These are phyloP conservation scores for Theileria annulata DNA, from an alignment of 169 alveolate species.

Conservation along the genomic window DNA sequence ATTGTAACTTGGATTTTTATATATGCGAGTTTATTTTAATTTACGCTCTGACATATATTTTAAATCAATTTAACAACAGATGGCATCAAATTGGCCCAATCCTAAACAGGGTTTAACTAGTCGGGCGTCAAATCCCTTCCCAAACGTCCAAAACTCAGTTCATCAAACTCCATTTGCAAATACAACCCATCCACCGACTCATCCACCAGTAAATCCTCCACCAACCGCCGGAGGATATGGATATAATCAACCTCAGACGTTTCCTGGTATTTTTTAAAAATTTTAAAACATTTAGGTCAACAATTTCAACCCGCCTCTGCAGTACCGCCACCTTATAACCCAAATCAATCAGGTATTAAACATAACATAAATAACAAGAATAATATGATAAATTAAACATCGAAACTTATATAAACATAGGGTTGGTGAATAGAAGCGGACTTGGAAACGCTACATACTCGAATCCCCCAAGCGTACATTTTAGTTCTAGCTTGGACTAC, in stretches of 20 bases:
- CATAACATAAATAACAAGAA: background rate
- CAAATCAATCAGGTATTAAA: background rate
- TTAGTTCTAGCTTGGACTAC: slow-evolving; percentile 22
- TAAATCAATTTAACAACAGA: background rate
- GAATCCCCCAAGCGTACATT: slow-evolving; percentile 24
- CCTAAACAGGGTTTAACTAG: background rate
- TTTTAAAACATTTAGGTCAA: background rate
- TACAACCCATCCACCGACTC: background rate
- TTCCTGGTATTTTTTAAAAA: background rate
- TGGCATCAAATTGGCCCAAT: slow-evolving; percentile 14
- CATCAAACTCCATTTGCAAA: slow-evolving; percentile 9
- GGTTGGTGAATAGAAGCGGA: slow-evolving; percentile 1
- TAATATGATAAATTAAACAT: background rate
- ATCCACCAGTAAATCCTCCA: background rate
- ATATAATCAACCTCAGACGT: background rate
- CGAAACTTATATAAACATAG: background rate
- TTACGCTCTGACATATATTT: slow-evolving; percentile 6
- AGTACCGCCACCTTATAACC: background rate
- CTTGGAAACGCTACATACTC: background rate
- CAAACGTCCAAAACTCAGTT: slow-evolving; percentile 6
- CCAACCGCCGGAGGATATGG: background rate
- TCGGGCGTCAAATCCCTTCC: slow-evolving; percentile 6
- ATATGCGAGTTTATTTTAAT: background rate
- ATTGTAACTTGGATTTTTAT: slow-evolving; percentile 5
- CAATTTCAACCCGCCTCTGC: background rate